Base-by-base conservation (phyloP, 2,329 filamentous ascomycete genomes). In the Aspergillus pseudoterreus region DNA sequence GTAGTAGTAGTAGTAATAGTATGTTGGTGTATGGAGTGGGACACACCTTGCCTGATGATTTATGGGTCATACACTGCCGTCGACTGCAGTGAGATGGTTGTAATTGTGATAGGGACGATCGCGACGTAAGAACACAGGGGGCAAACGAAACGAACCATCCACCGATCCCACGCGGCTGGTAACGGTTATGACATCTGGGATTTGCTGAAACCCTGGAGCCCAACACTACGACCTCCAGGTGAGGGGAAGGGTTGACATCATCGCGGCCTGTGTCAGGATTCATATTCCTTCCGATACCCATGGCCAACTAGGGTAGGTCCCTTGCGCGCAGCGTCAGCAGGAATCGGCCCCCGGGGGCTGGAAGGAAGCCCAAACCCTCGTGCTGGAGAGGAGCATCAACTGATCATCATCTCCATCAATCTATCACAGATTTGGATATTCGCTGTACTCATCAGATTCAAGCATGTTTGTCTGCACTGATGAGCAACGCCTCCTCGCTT, bases 21-120 rank as follows among this genome's bases (percentile, higher is more conserved):
- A 43, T 47, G 49, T 36, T 44, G 44, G 22, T 47, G 45, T 51
- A 44, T 43, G 27, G 39, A 30, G 50, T 44, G 39, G 35, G 17
- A 4, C n/a, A 38, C 32, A n/a, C 32, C 50, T 38, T 39, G 10
- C 38, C 10, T 17, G 38, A 43, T 24, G 44, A 22, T 32, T 30
- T 22, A 9, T 38, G n/a, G 8, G 35, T 2, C 22, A 9, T 24
- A 35, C 17, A 21, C 30, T 46, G 19, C 32, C 44, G 35, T 38
- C 19, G 35, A 36, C 39, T 42, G 39, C 11, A 22, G 11, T 11
- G 4, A 17, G 19, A n/a, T 42, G 15, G 19, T 22, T 17, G 19
- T 15, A 21, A 11, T 17, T 41, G 14, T 41, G 17, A 19, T 11
- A 41, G 17, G 39, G 19, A 6, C 19, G 39, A 42, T 42, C 39